Percentiles rank a stretch among this genome's conserved stretches.
Evolutionary conservation across 768 basidiomycete genomes (phyloP).

Genomic region (Phaeotremella fagi): DNA sequence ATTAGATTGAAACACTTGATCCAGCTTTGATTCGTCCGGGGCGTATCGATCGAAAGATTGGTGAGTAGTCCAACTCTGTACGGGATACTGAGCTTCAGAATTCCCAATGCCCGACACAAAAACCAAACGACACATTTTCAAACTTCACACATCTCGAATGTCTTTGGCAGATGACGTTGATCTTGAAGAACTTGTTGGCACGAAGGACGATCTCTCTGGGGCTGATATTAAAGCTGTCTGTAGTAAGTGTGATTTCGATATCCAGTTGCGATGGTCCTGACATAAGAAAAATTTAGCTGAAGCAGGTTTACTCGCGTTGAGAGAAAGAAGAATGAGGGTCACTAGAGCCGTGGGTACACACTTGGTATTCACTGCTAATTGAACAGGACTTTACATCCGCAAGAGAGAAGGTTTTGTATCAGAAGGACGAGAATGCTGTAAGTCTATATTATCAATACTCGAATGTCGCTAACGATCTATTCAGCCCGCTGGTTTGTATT

Average conservation of each 20-base stretch:
- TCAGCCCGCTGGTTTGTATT: constrained; percentile 30
- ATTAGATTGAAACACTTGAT: constrained; percentile 83
- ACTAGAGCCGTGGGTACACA: constrained; percentile 58
- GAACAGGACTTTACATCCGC: constrained; percentile 89
- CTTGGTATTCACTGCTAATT: constrained; percentile 50
- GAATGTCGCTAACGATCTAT: background rate
- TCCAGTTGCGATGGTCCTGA: constrained; percentile 2
- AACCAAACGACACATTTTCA: constrained; percentile 98
- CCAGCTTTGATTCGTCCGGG: constrained; percentile 97
- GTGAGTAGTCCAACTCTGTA: constrained; percentile 23
- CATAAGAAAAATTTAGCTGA: constrained; percentile 57
- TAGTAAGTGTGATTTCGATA: constrained; percentile 32
- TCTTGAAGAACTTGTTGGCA: constrained; percentile 89
- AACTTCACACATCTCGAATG: constrained; percentile 90
- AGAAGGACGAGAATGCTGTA: constrained; percentile 90
- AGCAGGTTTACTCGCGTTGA: constrained; percentile 88
- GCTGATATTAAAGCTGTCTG: constrained; percentile 99
- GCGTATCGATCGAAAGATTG: constrained; percentile 97
- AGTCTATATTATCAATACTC: too few relatives aligned
- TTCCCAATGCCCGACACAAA: constrained; percentile 88
- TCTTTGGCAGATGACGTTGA: constrained; percentile 74
- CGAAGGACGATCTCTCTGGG: constrained; percentile 92
- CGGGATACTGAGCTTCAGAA: constrained; percentile 28
- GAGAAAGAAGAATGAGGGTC: constrained; percentile 69
- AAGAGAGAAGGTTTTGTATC: constrained; percentile 90